phyloP scores from a whole-genome alignment of 2,329 filamentous ascomycete species.

The Incumbomyces delicatus region DNA sequence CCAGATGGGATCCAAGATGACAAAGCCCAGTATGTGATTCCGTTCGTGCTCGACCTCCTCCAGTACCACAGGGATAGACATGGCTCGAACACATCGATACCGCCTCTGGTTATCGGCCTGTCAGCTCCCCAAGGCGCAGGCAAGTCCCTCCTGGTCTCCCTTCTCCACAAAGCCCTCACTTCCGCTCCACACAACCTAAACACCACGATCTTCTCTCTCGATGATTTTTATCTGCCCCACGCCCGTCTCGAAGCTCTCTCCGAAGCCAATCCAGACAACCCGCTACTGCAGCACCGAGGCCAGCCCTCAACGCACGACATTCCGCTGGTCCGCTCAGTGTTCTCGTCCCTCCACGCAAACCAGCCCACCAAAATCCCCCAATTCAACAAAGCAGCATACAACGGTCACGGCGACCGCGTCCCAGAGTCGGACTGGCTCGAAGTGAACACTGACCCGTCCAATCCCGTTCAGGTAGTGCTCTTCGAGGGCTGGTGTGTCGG shows the following conservation, averaged over 20 bases:
- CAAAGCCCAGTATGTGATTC: constrained; percentile 66
- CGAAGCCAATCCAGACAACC: constrained; percentile 56
- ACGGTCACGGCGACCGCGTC: constrained; percentile 65
- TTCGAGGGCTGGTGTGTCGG: constrained; percentile 90
- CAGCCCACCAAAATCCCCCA: constrained; percentile 54
- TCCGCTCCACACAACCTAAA: constrained; percentile 45
- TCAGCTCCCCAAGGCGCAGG: constrained; percentile 88
- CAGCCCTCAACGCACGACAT: constrained; percentile 80
- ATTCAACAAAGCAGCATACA: constrained; percentile 75
- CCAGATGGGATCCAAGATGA: constrained; percentile 54
- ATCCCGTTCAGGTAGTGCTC: constrained; percentile 53
- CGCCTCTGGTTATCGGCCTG: constrained; percentile 75
- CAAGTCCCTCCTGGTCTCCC: constrained; percentile 75
- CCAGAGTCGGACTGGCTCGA: constrained; percentile 53
- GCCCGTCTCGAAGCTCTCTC: constrained; percentile 57
- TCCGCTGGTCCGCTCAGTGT: constrained; percentile 51
- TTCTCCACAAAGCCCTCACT: constrained; percentile 53
- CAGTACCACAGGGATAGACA: constrained; percentile 39
- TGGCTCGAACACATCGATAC: constrained; percentile 25
- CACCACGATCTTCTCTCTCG: constrained; percentile 68
- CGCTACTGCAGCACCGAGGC: constrained; percentile 69
- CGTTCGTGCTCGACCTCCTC: constrained; percentile 60
- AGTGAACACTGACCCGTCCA: constrained; percentile 29
- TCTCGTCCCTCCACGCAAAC: constrained; percentile 47
- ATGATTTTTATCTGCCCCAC: constrained; percentile 80